Percentiles rank a stretch among this genome's conserved stretches.
Evolutionary conservation across 768 basidiomycete species (phyloP).

Genomic region (Leccinum arenicola): DNA sequence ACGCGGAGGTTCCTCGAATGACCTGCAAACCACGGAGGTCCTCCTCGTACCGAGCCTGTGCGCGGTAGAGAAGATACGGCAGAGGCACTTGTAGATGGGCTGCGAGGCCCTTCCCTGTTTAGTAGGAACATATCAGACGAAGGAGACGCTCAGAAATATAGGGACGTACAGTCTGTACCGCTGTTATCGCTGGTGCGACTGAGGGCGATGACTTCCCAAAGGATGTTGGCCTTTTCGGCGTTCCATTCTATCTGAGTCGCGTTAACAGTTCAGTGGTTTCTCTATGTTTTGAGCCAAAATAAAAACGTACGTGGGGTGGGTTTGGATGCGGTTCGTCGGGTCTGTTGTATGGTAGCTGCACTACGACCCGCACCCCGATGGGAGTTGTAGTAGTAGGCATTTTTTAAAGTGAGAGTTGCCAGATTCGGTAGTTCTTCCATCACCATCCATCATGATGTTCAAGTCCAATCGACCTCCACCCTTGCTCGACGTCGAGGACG

Average conservation of each 20-base stretch:
- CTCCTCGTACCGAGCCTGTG: slow-evolving; percentile 81
- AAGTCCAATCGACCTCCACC: slow-evolving; percentile 3
- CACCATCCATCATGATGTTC: slow-evolving; percentile 10
- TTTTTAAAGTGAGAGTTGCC: background rate
- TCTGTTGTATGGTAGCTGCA: slow-evolving; percentile 75
- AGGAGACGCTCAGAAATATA: background rate
- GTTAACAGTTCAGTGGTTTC: slow-evolving; percentile 5
- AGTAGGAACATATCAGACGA: background rate
- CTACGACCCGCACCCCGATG: slow-evolving; percentile 61
- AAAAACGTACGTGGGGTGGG: slow-evolving; percentile 63
- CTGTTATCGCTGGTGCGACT: slow-evolving; percentile 70
- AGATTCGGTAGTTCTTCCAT: slow-evolving; percentile 4
- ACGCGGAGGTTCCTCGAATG: slow-evolving; percentile 55
- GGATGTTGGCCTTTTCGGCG: slow-evolving; percentile 74
- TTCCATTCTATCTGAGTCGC: slow-evolving; percentile 76
- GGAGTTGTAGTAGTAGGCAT: slow-evolving; percentile 18
- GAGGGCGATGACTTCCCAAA: slow-evolving; percentile 85
- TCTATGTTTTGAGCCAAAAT: background rate
- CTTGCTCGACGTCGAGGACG: slow-evolving; percentile 47
- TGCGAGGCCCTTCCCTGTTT: slow-evolving; percentile 78
- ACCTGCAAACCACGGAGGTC: slow-evolving; percentile 78
- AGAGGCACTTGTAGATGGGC: slow-evolving; percentile 77
- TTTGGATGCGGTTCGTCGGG: slow-evolving; percentile 66
- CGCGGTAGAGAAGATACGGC: slow-evolving; percentile 81
- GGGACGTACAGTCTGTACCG: slow-evolving; percentile 72